Percentiles rank a stretch among this genome's conserved stretches.
phyloP scores from a whole-genome alignment of 2,329 filamentous ascomycete species.

The Curvularia sp. region DNA sequence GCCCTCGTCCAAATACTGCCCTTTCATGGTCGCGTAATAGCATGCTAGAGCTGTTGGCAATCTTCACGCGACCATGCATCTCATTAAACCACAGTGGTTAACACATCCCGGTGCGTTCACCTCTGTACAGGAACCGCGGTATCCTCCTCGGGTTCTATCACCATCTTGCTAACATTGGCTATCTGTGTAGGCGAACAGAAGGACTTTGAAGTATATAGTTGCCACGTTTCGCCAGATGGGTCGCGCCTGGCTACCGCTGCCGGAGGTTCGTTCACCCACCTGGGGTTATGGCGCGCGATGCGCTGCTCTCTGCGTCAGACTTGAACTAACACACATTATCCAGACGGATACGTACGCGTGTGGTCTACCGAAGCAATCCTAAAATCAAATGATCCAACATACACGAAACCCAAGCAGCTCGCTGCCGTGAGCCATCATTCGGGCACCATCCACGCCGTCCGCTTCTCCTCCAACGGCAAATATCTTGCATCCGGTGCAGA shows the following conservation, averaged over 20 bases:
- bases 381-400: slow-evolving; percentile 74
- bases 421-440: slow-evolving; percentile 99
- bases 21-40: slow-evolving; percentile 37
- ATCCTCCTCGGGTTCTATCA: not conserved
- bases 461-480: slow-evolving; percentile 93
- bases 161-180: slow-evolving; percentile 24
- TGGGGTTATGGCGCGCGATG: slow-evolving; percentile 28
- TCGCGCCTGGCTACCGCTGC: slow-evolving; percentile 90
- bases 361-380: slow-evolving; percentile 97
- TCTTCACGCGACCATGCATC: slow-evolving; percentile 53
- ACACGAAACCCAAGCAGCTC: slow-evolving; percentile 84
- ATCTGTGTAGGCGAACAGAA: slow-evolving; percentile 80
- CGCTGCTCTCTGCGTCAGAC: slow-evolving; percentile 18
- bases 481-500: slow-evolving; percentile 97
- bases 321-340: slow-evolving; percentile 34
- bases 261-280: slow-evolving; percentile 69
- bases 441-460: slow-evolving; percentile 94
- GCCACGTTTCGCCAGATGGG: slow-evolving; percentile 94
- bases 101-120: slow-evolving; percentile 78
- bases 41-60: slow-evolving; percentile 28
- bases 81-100: slow-evolving; percentile 95
- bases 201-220: slow-evolving; percentile 98
- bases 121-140: slow-evolving; percentile 19
- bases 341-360: slow-evolving; percentile 94
- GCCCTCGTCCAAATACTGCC: slow-evolving; percentile 2